Evolutionary conservation across 2,329 filamentous ascomycete genomes (phyloP).

Genomic region (Rugonectria rugulosa): DNA sequence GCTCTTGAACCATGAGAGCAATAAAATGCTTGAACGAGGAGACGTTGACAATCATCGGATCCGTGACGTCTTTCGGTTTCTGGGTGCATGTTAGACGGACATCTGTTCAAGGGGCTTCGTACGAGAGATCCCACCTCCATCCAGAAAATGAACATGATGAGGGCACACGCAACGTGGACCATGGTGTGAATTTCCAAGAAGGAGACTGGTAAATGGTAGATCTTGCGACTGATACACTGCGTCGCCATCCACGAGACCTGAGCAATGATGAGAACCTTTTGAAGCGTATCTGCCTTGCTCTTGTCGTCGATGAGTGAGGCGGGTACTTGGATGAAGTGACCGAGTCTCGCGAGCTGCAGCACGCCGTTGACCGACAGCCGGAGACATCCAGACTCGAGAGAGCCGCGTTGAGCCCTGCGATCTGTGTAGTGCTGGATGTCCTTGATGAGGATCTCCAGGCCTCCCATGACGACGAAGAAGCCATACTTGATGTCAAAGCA

Average conservation of each 20-base stretch:
- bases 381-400: constrained; percentile 7
- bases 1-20: constrained; percentile 14
- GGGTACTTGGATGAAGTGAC: constrained; percentile 17
- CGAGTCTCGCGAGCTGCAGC: constrained; percentile 15
- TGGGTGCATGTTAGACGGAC: not conserved
- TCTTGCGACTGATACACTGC: constrained; percentile 43
- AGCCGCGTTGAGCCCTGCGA: constrained; percentile 10
- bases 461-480: constrained; percentile 43
- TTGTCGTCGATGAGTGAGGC: constrained; percentile 42
- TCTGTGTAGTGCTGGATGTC: constrained; percentile 12
- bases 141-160: constrained; percentile 32
- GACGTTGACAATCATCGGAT: constrained; percentile 6
- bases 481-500: constrained; percentile 30
- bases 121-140: constrained; percentile 13
- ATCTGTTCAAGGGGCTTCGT: not conserved
- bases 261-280: constrained; percentile 45
- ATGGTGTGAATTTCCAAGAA: constrained; percentile 45
- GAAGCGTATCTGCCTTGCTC: constrained; percentile 46
- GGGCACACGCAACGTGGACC: constrained; percentile 30
- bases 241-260: constrained; percentile 50
- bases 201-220: constrained; percentile 44
- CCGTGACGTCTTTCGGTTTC: constrained; percentile 28
- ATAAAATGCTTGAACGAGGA: constrained; percentile 9
- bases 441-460: constrained; percentile 29
- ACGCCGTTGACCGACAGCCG: constrained; percentile 15